Evolutionary conservation across 257 asterid genomes (phyloP).

Genomic region (Haberlea rhodopensis): DNA sequence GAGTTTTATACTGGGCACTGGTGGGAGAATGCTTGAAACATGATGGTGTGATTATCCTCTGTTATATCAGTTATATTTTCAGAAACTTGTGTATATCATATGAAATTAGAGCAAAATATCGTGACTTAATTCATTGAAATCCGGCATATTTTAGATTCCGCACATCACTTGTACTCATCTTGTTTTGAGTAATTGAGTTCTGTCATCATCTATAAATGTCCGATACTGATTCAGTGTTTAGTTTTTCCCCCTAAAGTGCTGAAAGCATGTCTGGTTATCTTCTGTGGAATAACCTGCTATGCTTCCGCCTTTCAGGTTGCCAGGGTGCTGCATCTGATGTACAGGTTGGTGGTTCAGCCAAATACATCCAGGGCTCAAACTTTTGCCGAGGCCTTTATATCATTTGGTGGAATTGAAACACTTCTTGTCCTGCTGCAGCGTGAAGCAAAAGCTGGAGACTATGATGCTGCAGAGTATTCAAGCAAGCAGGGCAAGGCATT

Average conservation of each 20-base stretch:
- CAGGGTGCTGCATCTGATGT: constrained; percentile 85
- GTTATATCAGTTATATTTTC: background rate
- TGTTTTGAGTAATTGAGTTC: background rate
- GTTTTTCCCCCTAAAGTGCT: background rate
- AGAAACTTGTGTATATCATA: background rate
- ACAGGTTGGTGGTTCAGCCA: constrained; percentile 94
- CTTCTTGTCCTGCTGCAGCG: constrained; percentile 95
- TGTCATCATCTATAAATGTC: background rate
- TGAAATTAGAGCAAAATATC: background rate
- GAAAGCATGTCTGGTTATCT: constrained; percentile 16
- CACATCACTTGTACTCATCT: background rate
- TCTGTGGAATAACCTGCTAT: constrained; percentile 27
- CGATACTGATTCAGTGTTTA: background rate
- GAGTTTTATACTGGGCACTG: background rate
- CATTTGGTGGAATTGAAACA: constrained; percentile 94
- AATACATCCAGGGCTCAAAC: constrained; percentile 78
- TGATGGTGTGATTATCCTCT: background rate
- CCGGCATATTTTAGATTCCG: background rate
- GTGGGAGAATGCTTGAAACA: background rate
- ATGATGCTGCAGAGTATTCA: constrained; percentile 47
- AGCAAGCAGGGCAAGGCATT: constrained; percentile 36
- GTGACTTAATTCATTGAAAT: background rate
- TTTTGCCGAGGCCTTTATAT: constrained; percentile 87
- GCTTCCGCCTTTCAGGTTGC: constrained; percentile 72
- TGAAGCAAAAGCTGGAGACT: constrained; percentile 88